Evolutionary conservation across 164 flowering plant species (phyloP).

Genomic region (Umbilicus rupestris): DNA sequence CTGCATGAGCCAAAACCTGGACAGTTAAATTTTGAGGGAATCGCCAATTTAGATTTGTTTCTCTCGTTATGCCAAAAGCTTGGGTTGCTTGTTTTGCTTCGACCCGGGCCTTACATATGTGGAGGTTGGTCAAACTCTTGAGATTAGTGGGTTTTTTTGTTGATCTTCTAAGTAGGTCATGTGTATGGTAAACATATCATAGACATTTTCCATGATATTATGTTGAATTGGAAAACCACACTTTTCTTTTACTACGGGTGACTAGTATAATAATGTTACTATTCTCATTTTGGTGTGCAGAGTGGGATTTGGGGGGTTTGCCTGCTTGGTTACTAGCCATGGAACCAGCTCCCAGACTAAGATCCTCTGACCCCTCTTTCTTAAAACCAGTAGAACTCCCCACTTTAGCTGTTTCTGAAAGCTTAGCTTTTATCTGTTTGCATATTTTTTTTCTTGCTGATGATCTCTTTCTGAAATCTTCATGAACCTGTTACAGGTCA

Average conservation of each 20-base stretch:
- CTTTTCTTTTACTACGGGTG: neutral
- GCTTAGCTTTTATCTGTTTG: neutral
- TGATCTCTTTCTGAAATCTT: neutral
- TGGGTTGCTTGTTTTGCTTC: constrained; percentile 85
- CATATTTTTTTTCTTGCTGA: neutral
- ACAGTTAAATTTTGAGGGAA: constrained; percentile 58
- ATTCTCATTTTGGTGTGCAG: constrained; percentile 28
- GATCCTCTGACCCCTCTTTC: constrained; percentile 83
- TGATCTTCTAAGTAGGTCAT: neutral
- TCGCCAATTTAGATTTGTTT: constrained; percentile 70
- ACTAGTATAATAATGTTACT: neutral
- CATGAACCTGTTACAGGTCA: constrained; percentile 46
- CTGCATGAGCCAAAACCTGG: constrained; percentile 80
- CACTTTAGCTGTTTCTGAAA: neutral
- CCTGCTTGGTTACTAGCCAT: constrained; percentile 86
- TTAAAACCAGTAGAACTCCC: constrained; percentile 47
- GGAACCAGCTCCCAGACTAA: constrained; percentile 56
- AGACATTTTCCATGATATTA: neutral
- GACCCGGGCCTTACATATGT: constrained; percentile 94
- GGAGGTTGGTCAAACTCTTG: constrained; percentile 43
- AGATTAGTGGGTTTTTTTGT: neutral
- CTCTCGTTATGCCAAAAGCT: constrained; percentile 67
- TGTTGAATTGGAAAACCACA: neutral
- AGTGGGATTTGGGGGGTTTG: constrained; percentile 97
- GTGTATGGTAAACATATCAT: neutral